Conservation (phyloP, 257 asterid genomes). For the Cynanchum wilfordii region DNA sequence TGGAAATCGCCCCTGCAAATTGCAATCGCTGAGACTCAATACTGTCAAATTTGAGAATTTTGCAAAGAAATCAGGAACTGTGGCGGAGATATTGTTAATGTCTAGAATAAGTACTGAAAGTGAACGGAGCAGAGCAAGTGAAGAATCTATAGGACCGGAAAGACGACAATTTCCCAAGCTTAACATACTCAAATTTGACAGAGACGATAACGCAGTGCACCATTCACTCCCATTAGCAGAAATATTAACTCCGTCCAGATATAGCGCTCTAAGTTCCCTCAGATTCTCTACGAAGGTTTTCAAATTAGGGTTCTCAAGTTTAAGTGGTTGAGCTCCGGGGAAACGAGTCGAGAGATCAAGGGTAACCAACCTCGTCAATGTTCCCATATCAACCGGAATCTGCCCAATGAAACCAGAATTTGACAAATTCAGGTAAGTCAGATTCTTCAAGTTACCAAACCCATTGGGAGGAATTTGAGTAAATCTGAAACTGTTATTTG, state of each 20-base stretch:
- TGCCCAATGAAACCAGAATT: slow-evolving; percentile 29
- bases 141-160: slow-evolving; percentile 18
- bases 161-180: background rate
- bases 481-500: background rate
- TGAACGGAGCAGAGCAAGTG: slow-evolving; percentile 12
- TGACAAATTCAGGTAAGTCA: slow-evolving; percentile 18
- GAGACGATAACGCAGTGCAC: slow-evolving; percentile 20
- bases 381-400: slow-evolving; percentile 21
- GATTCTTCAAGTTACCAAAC: slow-evolving; percentile 2
- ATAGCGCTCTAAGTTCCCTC: background rate
- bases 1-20: slow-evolving; percentile 22
- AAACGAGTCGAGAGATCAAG: slow-evolving; percentile 15
- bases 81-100: slow-evolving; percentile 3
- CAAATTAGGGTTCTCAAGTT: slow-evolving; percentile 8
- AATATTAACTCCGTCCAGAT: slow-evolving; percentile 22
- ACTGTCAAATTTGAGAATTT: slow-evolving; percentile 15
- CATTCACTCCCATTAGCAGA: slow-evolving; percentile 18
- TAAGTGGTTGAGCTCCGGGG: background rate
- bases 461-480: slow-evolving; percentile 12
- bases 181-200: slow-evolving; percentile 13
- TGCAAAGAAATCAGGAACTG: slow-evolving; percentile 5
- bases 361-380: slow-evolving; percentile 1
- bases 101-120: slow-evolving; percentile 12
- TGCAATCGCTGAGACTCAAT: slow-evolving; percentile 12
- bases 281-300: slow-evolving; percentile 11